Base-by-base conservation (phyloP, 148 eudicot species). In the Mesembryanthemum crystallinum region DNA sequence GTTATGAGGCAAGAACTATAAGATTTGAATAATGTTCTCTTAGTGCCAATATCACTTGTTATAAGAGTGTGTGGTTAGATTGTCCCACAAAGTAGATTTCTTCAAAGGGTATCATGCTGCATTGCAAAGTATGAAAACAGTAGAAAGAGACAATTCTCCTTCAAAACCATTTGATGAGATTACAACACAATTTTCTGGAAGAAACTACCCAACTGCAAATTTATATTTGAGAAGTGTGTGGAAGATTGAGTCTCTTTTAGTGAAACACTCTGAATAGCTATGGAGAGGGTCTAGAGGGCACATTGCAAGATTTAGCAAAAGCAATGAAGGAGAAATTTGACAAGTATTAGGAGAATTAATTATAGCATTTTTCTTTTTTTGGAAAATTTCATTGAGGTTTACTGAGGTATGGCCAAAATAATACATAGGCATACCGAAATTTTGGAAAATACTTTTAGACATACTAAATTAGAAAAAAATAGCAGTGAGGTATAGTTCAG, bases 151-250 rank as follows among this genome's bases (percentile, higher is more conserved):
- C 2, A 27, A 24, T 60, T 18, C 58, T 54, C 58, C 58, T 2
- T 1, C 23, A 8, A 13, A 4, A 0, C 58, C 58, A 54, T 60
- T 27, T 25, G 64, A 60, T 60, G 64, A 60, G 25, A 60, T 60
- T 25, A 25, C 32, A 23, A 60, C 15, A 1, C 17, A 60, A 8
- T 27, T 60, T 60, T 60, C 32, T 60, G 64, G 64, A 60, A 60
- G 64, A 28, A 27, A 62, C 15, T 62, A 29, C 0, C 68, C 43
- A 9, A 25, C 76, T 0, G 4, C 54, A 13, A 73, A 60, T 43
- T 73, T 73, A 15, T 73, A 73, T 23, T 61, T 73, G 7, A 25
- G 2, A 42, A 32, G 33, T 73, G 76, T 73, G 25, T 43, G 52
- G 67, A 61, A 42, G 27, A 73, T 73, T 59, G 28, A 61, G 25